These are phyloP conservation scores for Balamuthia mandrillaris DNA, from an alignment of 208 protist species.

Conservation along the genomic window DNA sequence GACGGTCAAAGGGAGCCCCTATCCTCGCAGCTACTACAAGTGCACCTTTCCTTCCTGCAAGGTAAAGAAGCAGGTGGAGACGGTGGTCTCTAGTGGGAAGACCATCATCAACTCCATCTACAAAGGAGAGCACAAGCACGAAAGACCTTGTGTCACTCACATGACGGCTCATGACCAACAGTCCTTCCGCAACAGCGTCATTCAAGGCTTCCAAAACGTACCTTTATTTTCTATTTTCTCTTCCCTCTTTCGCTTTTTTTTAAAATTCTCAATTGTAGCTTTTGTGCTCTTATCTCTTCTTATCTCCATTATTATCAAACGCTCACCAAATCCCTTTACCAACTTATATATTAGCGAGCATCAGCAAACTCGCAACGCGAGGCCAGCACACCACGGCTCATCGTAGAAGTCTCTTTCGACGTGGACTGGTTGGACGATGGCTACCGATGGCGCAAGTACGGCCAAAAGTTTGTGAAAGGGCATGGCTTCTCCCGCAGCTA, in stretches of 20 bases:
- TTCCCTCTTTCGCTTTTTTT: no score
- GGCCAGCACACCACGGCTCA: no score
- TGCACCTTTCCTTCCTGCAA: constrained; percentile 25
- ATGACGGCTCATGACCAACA: constrained; percentile 13
- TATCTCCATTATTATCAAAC: no score
- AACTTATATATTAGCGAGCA: no score
- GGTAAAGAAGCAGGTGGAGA: constrained; percentile 36
- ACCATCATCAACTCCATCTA: background rate
- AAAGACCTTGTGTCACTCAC: background rate
- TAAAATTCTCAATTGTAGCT: no score
- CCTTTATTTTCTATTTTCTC: no score
- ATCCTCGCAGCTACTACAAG: constrained; percentile 23
- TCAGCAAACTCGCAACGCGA: no score
- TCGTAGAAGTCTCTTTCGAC: no score
- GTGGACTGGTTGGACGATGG: no score
- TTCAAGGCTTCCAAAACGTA: background rate
- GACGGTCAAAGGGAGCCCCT: constrained; percentile 31
- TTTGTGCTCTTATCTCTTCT: no score
- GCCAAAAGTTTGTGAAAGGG: constrained; percentile 31
- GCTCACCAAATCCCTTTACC: no score
- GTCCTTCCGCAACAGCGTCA: background rate
- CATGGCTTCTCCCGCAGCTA: constrained; percentile 18
- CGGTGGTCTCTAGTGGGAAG: background rate
- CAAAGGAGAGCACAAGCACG: constrained; percentile 10
- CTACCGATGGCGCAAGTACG: constrained; percentile 47